Base-by-base conservation (phyloP, 768 basidiomycete genomes). In the Coprinellus micaceus region DNA sequence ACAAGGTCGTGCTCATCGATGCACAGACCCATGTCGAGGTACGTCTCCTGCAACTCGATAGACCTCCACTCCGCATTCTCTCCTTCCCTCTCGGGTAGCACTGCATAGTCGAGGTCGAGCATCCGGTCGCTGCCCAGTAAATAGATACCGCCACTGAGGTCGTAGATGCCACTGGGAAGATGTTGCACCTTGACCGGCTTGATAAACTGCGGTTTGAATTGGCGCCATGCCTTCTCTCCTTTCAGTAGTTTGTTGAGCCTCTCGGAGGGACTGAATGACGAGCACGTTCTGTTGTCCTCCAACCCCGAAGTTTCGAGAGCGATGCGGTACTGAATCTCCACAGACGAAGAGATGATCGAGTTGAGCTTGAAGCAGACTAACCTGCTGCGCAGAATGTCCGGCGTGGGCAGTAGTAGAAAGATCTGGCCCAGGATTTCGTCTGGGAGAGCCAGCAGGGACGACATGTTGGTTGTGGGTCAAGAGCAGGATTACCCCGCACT, bases 1-100 rank as follows among this genome's bases (percentile, higher is more conserved):
- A 78, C 65, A 29, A 80, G 63, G 60, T 80, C 77, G 52, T 80
- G 77, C 57, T 78, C 77, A 22, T 74, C 67, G 2, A 77, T 58
- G 25, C 71, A 70, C 17, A 79, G 58, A 4, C 75, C 77, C 59
- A 80, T 71, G 59, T 80, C 77, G 25, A 80, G 66, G 51, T 78
- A 68, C 13, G 58, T 61, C 3, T 66, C 58, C 17, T 65, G 63
- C 25, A 70, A 57, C 17, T 62, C 48, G n/a, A 76, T 64, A 26
- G 43, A 57, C 29, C 57, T 64, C 74, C 75, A 77, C 15, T 53
- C 58, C 2, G 62, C 22, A 11, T 61, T 54, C 22, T 74, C 69
- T 9, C 58, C 60, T 13, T 56, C 56, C 22, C 43, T 58, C 0
- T 62, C 66, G 1, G 77, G 76, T 2, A 78, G 69, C 13, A 36